A percentile compares a stretch with the other conserved stretches of the same genome.
Evolutionary conservation across 257 asterid species (phyloP).

Genomic region (Solanum neorickii): DNA sequence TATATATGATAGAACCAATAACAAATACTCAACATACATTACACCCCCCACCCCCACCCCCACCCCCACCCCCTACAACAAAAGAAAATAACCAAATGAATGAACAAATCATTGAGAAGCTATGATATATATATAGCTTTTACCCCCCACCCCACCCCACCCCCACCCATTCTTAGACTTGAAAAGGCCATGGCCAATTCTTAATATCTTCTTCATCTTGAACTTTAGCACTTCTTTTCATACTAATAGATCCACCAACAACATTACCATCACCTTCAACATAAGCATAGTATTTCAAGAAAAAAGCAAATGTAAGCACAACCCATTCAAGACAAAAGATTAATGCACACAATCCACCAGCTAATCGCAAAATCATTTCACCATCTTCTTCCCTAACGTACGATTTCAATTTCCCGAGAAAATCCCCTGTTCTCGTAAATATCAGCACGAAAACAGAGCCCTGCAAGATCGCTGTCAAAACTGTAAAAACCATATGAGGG

Average conservation of each 20-base stretch:
- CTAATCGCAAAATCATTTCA: conserved; percentile 54
- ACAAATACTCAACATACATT: background rate
- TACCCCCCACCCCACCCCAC: background rate
- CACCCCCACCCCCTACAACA: background rate
- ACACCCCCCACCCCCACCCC: background rate
- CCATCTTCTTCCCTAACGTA: conserved; percentile 88
- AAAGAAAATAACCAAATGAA: background rate
- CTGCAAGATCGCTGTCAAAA: conserved; percentile 80
- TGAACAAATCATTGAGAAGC: background rate
- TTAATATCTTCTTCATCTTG: conserved; percentile 70
- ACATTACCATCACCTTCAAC: conserved; percentile 36
- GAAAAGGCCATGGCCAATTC: conserved; percentile 84
- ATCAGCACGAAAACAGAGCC: conserved; percentile 83
- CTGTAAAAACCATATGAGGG: conserved; percentile 82
- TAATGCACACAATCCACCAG: conserved; percentile 56
- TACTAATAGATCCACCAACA: conserved; percentile 8
- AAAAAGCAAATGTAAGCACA: conserved; percentile 71
- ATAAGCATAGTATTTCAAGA: conserved; percentile 63
- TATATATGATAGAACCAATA: background rate
- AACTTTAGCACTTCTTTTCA: conserved; percentile 48
- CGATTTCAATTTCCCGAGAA: conserved; percentile 56
- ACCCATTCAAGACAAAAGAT: conserved; percentile 86
- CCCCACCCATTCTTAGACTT: conserved; percentile 20
- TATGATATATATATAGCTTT: background rate
- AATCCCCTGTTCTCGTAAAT: conserved; percentile 62